Conservation (phyloP, 345 rosid species). For the Ceriops zippeliana region DNA sequence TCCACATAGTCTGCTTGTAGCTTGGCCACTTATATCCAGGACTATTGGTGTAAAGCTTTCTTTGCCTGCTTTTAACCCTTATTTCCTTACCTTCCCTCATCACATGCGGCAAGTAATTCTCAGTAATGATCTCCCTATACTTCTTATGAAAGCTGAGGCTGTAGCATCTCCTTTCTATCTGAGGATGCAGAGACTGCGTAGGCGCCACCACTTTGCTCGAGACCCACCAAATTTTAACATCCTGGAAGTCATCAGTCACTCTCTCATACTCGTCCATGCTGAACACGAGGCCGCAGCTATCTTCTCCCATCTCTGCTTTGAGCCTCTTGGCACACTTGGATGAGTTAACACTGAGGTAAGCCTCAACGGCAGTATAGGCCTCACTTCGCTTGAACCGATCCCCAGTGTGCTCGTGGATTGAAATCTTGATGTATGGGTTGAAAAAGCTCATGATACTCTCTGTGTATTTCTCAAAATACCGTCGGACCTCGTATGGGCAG, state of each 20-base stretch:
- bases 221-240: constrained; percentile 49
- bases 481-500: constrained; percentile 51
- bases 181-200: constrained; percentile 29
- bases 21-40: constrained; percentile 47
- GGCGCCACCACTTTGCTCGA: constrained; percentile 33
- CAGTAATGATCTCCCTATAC: constrained; percentile 44
- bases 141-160: constrained; percentile 51
- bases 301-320: constrained; percentile 48
- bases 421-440: constrained; percentile 47
- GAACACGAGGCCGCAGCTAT: constrained; percentile 38
- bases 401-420: constrained; percentile 46
- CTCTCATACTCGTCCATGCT: constrained; percentile 52
- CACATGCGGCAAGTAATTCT: constrained; percentile 45
- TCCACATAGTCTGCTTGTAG: constrained; percentile 54
- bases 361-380: constrained; percentile 53
- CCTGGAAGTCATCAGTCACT: constrained; percentile 46
- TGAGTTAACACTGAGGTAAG: constrained; percentile 45
- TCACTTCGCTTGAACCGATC: constrained; percentile 49
- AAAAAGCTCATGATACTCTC: constrained; percentile 28
- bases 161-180: constrained; percentile 52
- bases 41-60: constrained; percentile 63
- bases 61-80: constrained; percentile 41
- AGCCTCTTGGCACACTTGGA: constrained; percentile 42
- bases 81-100: constrained; percentile 53
- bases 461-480: constrained; percentile 35